A percentile compares a stretch with the other conserved stretches of the same genome.
phyloP scores from a whole-genome alignment of 345 rosid species.

The Linum lewisii region DNA sequence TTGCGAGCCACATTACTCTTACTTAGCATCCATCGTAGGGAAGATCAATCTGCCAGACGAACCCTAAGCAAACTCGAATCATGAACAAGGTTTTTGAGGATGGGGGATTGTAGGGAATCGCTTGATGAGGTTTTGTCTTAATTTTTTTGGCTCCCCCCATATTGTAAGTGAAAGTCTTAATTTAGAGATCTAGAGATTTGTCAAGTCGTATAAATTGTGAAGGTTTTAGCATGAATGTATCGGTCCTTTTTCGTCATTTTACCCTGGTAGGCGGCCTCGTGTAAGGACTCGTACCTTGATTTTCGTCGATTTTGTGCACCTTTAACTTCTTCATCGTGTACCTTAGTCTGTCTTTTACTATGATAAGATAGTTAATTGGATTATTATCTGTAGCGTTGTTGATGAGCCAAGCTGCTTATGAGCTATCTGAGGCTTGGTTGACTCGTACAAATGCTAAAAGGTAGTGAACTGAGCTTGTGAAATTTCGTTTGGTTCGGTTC shows the following conservation, averaged over 20 bases:
- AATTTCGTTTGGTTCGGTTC: too few relatives aligned
- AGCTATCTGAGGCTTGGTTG: too few relatives aligned
- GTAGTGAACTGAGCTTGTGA: too few relatives aligned
- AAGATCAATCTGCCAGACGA: neutral
- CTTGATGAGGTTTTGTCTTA: neutral
- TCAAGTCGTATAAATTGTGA: neutral
- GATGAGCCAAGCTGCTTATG: too few relatives aligned
- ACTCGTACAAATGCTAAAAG: too few relatives aligned
- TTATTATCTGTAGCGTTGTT: too few relatives aligned
- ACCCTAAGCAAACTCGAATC: neutral
- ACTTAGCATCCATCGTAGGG: neutral
- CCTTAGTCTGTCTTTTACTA: too few relatives aligned
- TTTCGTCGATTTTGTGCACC: too few relatives aligned
- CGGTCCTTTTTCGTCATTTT: neutral
- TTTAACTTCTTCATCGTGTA: too few relatives aligned
- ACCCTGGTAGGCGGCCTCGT: too few relatives aligned
- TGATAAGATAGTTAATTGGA: too few relatives aligned
- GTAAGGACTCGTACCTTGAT: too few relatives aligned
- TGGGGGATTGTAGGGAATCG: neutral
- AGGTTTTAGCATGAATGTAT: neutral
- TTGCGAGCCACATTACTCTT: neutral
- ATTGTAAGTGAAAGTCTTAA: neutral
- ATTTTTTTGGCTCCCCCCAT: neutral
- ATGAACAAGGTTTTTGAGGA: neutral
- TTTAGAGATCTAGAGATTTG: neutral